Evolutionary conservation across 108 stramenopile species (phyloP), one percentile per base, ranked within the genome.

Genomic region (Stephanodiscus triporus): DNA sequence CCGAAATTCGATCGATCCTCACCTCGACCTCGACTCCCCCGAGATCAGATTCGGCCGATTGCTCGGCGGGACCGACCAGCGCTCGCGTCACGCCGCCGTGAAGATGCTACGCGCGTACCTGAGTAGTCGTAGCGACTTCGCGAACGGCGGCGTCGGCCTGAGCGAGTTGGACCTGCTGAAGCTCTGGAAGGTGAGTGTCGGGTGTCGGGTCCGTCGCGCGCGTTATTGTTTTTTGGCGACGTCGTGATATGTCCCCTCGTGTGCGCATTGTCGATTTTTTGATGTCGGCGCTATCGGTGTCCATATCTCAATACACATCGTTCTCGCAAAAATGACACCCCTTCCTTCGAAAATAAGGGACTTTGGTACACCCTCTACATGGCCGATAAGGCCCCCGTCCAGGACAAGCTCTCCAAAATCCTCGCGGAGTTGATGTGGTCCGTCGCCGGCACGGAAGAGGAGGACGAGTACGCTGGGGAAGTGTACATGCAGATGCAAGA

Each of bases 361-460:
- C 72, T 97, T 57, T 97, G 92, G 91, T 91, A 91, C 61, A 94
- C 94, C 43, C 74, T 97, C 37, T 97, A 95, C 81, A 86, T 97
- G 88, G 88, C 89, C 0, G 97, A 97, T 60, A 92, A 94, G 69
- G 89, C 73, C 34, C 86, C 91, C 0, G 95, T 97, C 27, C 97
- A 97, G 73, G 85, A 94, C 38, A 93, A 96, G 73, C 75, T 95
- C 8, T 85, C 89, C 26, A 81, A 91, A 66, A 76, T 84, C 17
- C 63, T 95, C 36, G 84, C 88, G 11, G 82, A 90, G 45, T 67
- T 93, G 32, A 87, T 95, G 66, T 95, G 95, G 95, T 93, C 89
- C 60, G 80, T 95, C 26, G 88, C 86, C 40, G 95, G 95, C 9
- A 89, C 90, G 0, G 91, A 91, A 36, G 91, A 95, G 69, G 95